Conservation (phyloP, 371 early-diverging fungal species). For the Funneliformis caledonium region DNA sequence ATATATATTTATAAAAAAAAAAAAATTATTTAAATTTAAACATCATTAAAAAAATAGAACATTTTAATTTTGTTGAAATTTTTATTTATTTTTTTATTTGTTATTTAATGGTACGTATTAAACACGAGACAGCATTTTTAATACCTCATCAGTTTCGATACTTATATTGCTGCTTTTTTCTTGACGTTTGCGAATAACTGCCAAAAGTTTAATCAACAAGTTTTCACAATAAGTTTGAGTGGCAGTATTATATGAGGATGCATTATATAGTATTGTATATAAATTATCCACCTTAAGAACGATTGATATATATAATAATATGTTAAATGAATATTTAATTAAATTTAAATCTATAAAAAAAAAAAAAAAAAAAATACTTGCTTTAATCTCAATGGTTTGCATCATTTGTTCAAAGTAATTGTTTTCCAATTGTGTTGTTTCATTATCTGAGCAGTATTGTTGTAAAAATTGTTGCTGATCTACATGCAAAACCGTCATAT, state of each 20-base stretch:
- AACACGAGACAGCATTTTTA: constrained; percentile 22
- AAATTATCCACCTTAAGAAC: constrained; percentile 39
- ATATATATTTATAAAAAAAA: no score
- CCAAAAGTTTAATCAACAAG: constrained; percentile 2
- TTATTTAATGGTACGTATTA: no score
- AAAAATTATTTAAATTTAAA: no score
- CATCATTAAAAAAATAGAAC: no score
- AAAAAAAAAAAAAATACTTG: constrained; percentile 20
- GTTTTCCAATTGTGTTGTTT: constrained; percentile 13
- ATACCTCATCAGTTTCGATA: constrained; percentile 23
- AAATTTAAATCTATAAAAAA: background rate
- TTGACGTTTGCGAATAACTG: background rate
- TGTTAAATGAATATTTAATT: background rate
- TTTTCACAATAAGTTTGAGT: constrained; percentile 35
- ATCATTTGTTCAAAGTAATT: background rate
- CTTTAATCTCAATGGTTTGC: constrained; percentile 6
- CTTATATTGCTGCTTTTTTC: background rate
- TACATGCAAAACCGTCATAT: constrained; percentile 21
- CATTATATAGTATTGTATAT: constrained; percentile 28
- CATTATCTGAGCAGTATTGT: constrained; percentile 34
- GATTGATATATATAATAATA: background rate
- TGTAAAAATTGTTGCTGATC: constrained; percentile 34
- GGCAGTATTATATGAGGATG: constrained; percentile 26
- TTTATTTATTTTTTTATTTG: no score
- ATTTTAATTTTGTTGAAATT: no score